Base-by-base conservation (phyloP, 2,329 filamentous ascomycete species). In the Emergomyces pasteurianus region DNA sequence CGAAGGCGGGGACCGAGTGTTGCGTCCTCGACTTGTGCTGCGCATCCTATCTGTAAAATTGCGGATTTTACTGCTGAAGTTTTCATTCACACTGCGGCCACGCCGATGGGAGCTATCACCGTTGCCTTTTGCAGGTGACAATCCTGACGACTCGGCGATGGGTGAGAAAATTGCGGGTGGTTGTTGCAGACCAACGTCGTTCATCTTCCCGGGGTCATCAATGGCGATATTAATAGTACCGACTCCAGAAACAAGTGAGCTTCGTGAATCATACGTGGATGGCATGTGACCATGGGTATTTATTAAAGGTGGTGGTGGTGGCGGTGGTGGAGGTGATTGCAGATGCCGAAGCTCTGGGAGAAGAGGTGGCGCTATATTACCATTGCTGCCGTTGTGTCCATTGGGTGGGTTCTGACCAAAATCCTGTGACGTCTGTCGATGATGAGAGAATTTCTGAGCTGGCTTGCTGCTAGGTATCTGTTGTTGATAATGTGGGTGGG, bases 311-410 rank as follows among this genome's bases (percentile, higher is more conserved):
- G 36, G 66, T 0, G 66, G 69, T n/a, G 78, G 78, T 26, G 78
- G 79, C 18, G 78, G 79, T 2, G 80, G 79, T 0, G 81, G 81
- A 12, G 81, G 81, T 10, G 71, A 75, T 28, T 78, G 80, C 18
- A 86, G 74, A 69, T 86, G 84, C 67, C 85, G 83, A 10, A 86
- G 76, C 67, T 86, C 82, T 7, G 83, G 81, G 21, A 86, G 76
- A 10, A 84, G 73, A 10, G 81, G 79, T 14, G 81, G 80, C 28
- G 65, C 57, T 14, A 67, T 60, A 23, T 66, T 52, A 53, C 63
- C 40, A 61, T 60, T 59, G 47, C 58, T 36, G 23, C 23, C 23
- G 61, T 60, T 58, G 46, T 59, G 31, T 16, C 23, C 26, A 46
- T 47, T 58, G 14, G 58, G 59, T 46, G 53, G 40, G n/a, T 62